These are phyloP conservation scores for Madurella fahalii DNA, from an alignment of 2,329 filamentous ascomycete species.

Conservation along the genomic window DNA sequence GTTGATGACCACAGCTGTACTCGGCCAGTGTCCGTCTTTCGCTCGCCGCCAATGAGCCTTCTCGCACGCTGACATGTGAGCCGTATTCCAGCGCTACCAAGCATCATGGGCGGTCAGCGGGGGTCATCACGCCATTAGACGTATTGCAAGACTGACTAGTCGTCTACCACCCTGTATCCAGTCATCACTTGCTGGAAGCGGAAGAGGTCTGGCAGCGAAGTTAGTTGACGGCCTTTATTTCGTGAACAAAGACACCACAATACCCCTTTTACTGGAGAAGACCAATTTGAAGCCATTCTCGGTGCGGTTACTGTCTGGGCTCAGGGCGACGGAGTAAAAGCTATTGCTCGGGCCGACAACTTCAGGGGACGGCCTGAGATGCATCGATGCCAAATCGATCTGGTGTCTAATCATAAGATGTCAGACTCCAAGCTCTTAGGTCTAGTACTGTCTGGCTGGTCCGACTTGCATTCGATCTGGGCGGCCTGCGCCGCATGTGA, in stretches of 20 bases:
- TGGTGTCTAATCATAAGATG: slow-evolving; percentile 5
- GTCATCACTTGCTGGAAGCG: slow-evolving; percentile 18
- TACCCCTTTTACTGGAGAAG: background rate
- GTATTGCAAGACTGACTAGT: slow-evolving; percentile 8
- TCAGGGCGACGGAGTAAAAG: background rate
- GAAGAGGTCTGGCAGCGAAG: slow-evolving; percentile 6
- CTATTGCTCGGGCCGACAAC: background rate
- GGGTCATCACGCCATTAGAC: background rate
- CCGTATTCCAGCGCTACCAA: background rate
- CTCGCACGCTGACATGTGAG: slow-evolving; percentile 8
- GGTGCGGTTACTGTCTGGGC: too few relatives aligned
- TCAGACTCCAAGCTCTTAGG: background rate
- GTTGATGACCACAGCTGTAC: slow-evolving; percentile 19
- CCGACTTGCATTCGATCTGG: too few relatives aligned
- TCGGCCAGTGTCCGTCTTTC: slow-evolving; percentile 4
- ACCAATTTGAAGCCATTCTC: background rate
- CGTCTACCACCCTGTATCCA: slow-evolving; percentile 19
- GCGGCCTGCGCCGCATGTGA: too few relatives aligned
- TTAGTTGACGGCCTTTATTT: too few relatives aligned
- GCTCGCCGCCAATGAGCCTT: slow-evolving; percentile 4
- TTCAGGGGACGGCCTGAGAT: background rate
- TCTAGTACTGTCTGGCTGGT: too few relatives aligned
- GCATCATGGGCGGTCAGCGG: too few relatives aligned
- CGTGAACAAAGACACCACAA: too few relatives aligned
- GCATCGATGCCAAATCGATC: slow-evolving; percentile 1